Base-by-base conservation (phyloP, 2,329 filamentous ascomycete genomes). In the Clonostachys rosea region DNA sequence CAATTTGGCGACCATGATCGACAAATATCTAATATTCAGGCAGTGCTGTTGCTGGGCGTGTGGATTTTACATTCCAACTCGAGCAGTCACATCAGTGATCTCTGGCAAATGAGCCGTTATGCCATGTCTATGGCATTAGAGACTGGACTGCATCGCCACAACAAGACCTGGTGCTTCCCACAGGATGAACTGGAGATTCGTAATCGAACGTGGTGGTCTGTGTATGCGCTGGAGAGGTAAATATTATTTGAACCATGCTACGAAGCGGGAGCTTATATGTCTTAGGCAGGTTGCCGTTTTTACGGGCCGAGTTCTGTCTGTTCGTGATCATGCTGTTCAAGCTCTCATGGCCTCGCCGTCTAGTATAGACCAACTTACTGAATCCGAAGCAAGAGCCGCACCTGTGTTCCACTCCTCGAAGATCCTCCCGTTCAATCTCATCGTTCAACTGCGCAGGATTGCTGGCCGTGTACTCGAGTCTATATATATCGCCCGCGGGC, bases 31-130 rank as follows among this genome's bases (percentile, higher is more conserved):
- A 50, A 51, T 2, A 50, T 59, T 1, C 56, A 59, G 10, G 49
- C 50, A 5, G 50, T 56, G 11, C 20, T 60, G n/a, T 40, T 60
- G 1, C 12, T 60, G 3, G 42, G 55, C 6, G 39, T 59, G 1
- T 60, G 55, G 57, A 59, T 59, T 55, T 34, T 59, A 4, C 50
- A 53, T 18, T 59, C 57, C 2, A 45, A 49, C 8, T 44, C 33
- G 4, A 49, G 50, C 11, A 54, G 54, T 6, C 49, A 57, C 20
- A 48, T 44, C 34, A 55, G 54, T 18, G 56, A 60, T 24, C 49
- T 60, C n/a, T 60, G 57, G 57, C 57, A 60, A 5, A 42, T 59
- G 4, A 51, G 49, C 9, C 51, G 57, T 5, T 59, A 59, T 10
- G 45, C 52, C 24, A 59, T 59, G 57, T 59, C 57, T 4, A 46